Evolutionary conservation across 2,329 filamentous ascomycete genomes (phyloP), one percentile per base, ranked within the genome.

Genomic region (Byssochlamys sp.): DNA sequence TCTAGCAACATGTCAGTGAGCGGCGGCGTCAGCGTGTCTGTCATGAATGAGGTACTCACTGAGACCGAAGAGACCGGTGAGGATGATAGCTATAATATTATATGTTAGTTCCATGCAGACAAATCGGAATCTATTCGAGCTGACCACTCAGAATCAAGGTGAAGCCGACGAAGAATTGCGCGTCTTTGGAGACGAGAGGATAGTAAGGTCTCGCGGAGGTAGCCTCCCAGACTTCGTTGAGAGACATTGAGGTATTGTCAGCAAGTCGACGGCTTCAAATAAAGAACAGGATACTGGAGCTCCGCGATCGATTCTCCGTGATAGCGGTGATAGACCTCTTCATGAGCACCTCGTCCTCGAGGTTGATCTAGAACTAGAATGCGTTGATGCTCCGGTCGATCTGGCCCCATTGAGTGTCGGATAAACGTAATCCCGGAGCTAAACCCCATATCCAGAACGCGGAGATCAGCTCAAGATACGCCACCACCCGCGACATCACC

Each of bases 191-290:
- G 67, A 97, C 78, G 58, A 84, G 72, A 61, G 92, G 91, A 66
- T 86, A 77, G 78, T 94, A 97, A 62, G 91, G 90, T 79, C 85
- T 89, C 81, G 85, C 84, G 76, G 89, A 84, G 78, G 91, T 89
- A 81, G 90, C 89, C 82, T 95, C 88, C 92, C 92, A 97, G 79
- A 95, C 83, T 75, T 94, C 85, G 77, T 87, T 85, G 75, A 95
- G 80, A 81, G 89, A 90, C 78, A 79, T 79, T 69, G 12, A 51
- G 49, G 27, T 27, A 51, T 12, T 25, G 26, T 25, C 19, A 52
- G 39, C 24, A 2, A 33, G 25, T 24, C 19, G 11, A 25, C 7
- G 39, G 33, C 24, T 26, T 52, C 12, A 14, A 31, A 45, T 19
- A 19, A 11, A 54, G 4, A 29, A 25, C 48, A n/a, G 11, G 19